A percentile compares a stretch with the other conserved stretches of the same genome.
Conservation (phyloP, 164 flowering plant species). For the Chloranthus sessilifolius region DNA sequence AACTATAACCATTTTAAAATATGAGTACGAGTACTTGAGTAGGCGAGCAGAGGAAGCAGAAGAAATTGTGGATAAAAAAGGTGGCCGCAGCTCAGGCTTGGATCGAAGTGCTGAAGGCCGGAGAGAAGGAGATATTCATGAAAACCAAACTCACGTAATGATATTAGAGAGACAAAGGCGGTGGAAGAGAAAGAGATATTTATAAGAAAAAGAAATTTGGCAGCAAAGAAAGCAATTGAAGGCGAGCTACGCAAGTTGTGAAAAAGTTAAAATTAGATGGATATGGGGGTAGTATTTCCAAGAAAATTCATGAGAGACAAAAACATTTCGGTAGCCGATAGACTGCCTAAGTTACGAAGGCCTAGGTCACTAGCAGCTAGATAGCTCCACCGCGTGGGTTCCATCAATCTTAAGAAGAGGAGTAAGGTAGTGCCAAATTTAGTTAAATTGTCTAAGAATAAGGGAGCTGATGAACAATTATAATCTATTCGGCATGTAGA, state of each 20-base stretch:
- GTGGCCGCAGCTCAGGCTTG: conserved; percentile 87
- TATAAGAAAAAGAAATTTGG: conserved; percentile 24
- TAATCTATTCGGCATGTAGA: too few relatives aligned
- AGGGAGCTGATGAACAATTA: too few relatives aligned
- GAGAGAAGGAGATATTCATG: conserved; percentile 64
- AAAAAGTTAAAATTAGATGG: conserved; percentile 14
- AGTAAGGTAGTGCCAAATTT: too few relatives aligned
- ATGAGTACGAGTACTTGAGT: conserved; percentile 74
- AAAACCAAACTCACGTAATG: conserved; percentile 39
- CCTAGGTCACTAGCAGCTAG: conserved; percentile 41
- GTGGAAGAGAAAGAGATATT: conserved; percentile 38
- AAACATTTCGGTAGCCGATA: conserved; percentile 32
- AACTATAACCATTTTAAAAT: conserved; percentile 59
- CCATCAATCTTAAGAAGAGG: too few relatives aligned
- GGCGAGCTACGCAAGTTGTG: conserved; percentile 27
- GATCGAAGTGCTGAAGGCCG: conserved; percentile 68
- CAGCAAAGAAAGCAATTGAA: conserved; percentile 29
- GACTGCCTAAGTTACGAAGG: conserved; percentile 36
- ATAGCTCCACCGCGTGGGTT: too few relatives aligned
- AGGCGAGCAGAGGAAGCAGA: conserved; percentile 58
- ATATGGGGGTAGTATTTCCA: conserved; percentile 10
- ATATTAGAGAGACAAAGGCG: conserved; percentile 31
- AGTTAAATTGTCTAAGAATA: too few relatives aligned
- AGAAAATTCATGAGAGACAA: conserved; percentile 30
- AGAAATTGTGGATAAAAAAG: conserved; percentile 75